A percentile compares a stretch with the other conserved stretches of the same genome.
Conservation (phyloP, 2,329 filamentous ascomycete species). For the Pezicula rhizophila region DNA sequence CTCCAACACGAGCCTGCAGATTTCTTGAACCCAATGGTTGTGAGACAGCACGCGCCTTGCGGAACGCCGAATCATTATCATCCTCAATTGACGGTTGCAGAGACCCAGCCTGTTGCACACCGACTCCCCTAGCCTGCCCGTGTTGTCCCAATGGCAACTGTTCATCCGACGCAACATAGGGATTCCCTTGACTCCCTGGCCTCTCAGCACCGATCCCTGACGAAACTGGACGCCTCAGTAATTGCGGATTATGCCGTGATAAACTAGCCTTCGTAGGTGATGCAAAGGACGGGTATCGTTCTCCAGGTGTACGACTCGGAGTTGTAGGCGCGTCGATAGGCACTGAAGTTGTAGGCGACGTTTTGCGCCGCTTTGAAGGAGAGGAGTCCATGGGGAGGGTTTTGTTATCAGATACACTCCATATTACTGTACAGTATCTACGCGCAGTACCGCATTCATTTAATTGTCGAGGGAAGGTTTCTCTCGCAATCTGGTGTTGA, state of each 20-base stretch:
- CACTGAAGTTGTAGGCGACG: constrained; percentile 46
- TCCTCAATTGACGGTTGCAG: constrained; percentile 8
- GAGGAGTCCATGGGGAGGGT: constrained; percentile 43
- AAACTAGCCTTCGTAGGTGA: constrained; percentile 63
- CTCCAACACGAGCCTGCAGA: constrained; percentile 11
- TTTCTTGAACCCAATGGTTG: constrained; percentile 3
- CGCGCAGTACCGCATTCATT: neutral
- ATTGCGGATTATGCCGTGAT: constrained; percentile 53
- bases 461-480: neutral
- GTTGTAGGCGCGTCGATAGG: constrained; percentile 35
- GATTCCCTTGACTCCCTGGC: constrained; percentile 22
- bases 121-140: constrained; percentile 4
- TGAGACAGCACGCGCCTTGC: neutral
- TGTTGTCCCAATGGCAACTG: neutral
- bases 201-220: constrained; percentile 31
- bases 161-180: constrained; percentile 14
- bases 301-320: constrained; percentile 26
- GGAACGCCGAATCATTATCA: constrained; percentile 8
- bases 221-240: constrained; percentile 38
- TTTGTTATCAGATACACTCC: neutral
- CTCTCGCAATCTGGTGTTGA: too few relatives aligned
- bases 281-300: constrained; percentile 50
- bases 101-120: constrained; percentile 3
- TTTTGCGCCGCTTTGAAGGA: constrained; percentile 59
- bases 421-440: neutral